phyloP scores from a whole-genome alignment of 1,284 basidiomycete genomes.

The Cystobasidium pallidum region DNA sequence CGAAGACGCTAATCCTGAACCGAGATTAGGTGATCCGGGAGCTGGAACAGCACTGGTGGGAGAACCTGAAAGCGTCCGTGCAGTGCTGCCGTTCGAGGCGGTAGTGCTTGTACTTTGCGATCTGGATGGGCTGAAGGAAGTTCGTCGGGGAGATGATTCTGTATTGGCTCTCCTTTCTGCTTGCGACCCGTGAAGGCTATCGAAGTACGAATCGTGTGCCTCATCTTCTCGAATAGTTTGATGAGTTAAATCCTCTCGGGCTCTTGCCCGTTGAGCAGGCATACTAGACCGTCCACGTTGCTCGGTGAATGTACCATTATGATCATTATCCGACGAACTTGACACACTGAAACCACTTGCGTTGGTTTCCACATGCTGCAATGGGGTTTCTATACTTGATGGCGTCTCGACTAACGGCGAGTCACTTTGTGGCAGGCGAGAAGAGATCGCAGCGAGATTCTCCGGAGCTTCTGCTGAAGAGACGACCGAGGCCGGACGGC shows the following conservation, averaged over 20 bases:
- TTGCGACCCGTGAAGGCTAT: not conserved
- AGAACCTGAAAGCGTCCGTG: not conserved
- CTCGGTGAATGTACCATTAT: not conserved
- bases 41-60: not conserved
- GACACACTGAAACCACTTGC: conserved; percentile 19
- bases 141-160: not conserved
- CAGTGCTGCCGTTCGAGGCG: not conserved
- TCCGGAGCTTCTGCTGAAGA: conserved; percentile 4
- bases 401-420: not conserved
- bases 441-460: not conserved
- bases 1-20: not conserved
- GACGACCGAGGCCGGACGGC: conserved; percentile 12
- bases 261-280: not conserved
- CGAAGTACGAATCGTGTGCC: conserved; percentile 1
- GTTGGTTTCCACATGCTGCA: conserved; percentile 7
- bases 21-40: not conserved
- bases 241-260: conserved; percentile 4
- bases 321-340: conserved; percentile 17
- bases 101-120: not conserved
- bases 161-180: not conserved
- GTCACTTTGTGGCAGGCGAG: not conserved
- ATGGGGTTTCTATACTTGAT: not conserved
- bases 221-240: conserved; percentile 21
- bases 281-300: conserved; percentile 15
- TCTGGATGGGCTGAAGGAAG: not conserved